A percentile compares a stretch with the other conserved stretches of the same genome.
Conservation (phyloP, 352 stramenopile species). For the Thalassiosira hispida region DNA sequence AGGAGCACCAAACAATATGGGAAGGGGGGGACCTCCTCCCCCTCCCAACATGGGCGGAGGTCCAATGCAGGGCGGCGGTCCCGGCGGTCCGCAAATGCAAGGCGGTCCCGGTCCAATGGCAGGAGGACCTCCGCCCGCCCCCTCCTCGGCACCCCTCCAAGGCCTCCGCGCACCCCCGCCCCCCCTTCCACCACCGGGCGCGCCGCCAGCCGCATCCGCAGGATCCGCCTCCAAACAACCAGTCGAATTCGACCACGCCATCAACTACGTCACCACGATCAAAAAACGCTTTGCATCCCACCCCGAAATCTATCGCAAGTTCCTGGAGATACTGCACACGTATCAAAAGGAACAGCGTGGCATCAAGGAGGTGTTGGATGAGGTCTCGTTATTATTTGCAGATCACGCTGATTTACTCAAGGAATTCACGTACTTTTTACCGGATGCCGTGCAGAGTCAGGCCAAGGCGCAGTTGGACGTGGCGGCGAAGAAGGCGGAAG, state of each 20-base stretch:
- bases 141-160: not conserved
- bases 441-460: constrained; percentile 97
- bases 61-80: not conserved
- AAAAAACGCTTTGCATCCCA: constrained; percentile 98
- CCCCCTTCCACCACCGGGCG: not conserved
- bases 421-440: constrained; percentile 99
- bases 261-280: constrained; percentile 99
- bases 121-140: constrained; percentile 19
- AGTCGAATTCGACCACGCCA: constrained; percentile 99
- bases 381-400: constrained; percentile 98
- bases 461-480: constrained; percentile 87
- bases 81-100: not conserved
- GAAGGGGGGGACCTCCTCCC: no score
- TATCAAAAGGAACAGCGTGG: constrained; percentile 99
- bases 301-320: constrained; percentile 98
- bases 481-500: constrained; percentile 76
- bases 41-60: not conserved
- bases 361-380: constrained; percentile 97
- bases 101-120: not conserved
- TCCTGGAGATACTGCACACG: constrained; percentile 99
- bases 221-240: constrained; percentile 80
- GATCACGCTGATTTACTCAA: constrained; percentile 99
- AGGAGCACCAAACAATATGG: no score
- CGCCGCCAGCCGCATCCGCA: constrained; percentile 25
- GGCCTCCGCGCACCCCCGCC: not conserved